Conservation (phyloP, 2,329 filamentous ascomycete species). For the Cladosporium cucumerinum region DNA sequence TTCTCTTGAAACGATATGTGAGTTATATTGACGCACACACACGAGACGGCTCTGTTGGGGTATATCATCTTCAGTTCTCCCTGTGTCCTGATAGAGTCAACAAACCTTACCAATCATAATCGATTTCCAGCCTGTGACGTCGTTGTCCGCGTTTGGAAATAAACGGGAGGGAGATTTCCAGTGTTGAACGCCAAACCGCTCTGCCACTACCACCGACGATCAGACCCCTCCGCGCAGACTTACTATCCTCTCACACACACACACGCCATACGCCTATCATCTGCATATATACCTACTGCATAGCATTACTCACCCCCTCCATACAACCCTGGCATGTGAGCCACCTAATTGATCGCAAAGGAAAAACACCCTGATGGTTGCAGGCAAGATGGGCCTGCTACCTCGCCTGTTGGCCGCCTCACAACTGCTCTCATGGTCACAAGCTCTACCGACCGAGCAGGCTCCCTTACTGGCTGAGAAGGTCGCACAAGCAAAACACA, state of each 20-base stretch:
- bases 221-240: not conserved
- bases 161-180: not conserved
- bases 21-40: not conserved
- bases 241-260: not conserved
- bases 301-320: not conserved
- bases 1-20: not conserved
- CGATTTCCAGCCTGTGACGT: not conserved
- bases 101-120: not conserved
- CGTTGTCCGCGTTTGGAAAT: not conserved
- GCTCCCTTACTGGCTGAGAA: not conserved
- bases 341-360: not conserved
- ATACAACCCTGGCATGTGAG: not conserved
- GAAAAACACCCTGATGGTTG: conserved; percentile 17
- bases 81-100: not conserved
- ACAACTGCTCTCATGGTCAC: not conserved
- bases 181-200: not conserved
- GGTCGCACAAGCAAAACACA: not conserved
- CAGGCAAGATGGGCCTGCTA: conserved; percentile 8
- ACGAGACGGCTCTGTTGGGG: not conserved
- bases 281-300: not conserved
- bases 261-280: not conserved
- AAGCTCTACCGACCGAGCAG: conserved; percentile 8
- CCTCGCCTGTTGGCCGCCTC: conserved; percentile 7
- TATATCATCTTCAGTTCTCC: not conserved
- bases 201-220: not conserved